Conservation (phyloP, 805 yeast species). For the Yamadazyma olivae region DNA sequence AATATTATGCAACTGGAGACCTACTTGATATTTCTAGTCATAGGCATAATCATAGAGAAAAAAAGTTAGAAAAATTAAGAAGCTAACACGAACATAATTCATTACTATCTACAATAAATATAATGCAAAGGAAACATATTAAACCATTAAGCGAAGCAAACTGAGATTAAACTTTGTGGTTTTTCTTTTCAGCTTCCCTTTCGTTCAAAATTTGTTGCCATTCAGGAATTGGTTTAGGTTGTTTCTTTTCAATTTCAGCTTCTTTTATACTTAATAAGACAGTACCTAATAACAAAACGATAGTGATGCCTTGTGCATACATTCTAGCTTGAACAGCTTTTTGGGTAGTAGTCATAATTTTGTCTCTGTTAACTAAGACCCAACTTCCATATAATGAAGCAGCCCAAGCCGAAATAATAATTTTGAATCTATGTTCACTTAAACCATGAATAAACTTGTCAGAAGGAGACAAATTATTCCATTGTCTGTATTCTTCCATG, state of each 20-base stretch:
- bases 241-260: constrained; percentile 44
- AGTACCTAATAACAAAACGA: constrained; percentile 64
- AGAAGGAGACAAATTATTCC: constrained; percentile 28
- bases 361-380: constrained; percentile 69
- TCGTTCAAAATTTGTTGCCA: constrained; percentile 32
- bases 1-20: no score
- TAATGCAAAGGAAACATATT: no score
- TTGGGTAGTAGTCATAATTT: constrained; percentile 70
- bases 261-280: constrained; percentile 66
- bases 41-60: no score
- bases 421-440: constrained; percentile 32
- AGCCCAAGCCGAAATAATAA: constrained; percentile 37
- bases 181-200: constrained; percentile 16
- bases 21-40: no score
- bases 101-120: no score
- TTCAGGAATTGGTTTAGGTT: constrained; percentile 34
- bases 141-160: no score
- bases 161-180: no score
- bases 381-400: constrained; percentile 62
- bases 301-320: constrained; percentile 85
- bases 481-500: constrained; percentile 32
- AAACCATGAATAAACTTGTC: constrained; percentile 29
- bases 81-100: no score
- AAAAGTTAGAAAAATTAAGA: no score
- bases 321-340: constrained; percentile 86